phyloP scores from a whole-genome alignment of 129 eudicot genomes.

The Flaveria brownii region DNA sequence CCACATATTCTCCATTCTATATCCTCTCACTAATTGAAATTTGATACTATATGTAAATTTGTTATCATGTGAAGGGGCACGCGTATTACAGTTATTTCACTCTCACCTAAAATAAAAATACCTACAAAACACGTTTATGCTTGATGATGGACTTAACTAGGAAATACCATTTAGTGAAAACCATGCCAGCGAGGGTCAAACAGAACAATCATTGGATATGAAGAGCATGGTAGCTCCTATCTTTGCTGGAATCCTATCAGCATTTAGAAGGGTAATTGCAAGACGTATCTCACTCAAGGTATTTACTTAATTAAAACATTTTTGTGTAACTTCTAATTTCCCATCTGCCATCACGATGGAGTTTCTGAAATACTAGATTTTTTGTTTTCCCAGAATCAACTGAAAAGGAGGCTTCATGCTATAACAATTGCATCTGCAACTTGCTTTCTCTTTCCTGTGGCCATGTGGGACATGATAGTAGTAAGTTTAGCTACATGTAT shows the following conservation, averaged over 20 bases:
- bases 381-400: conserved; percentile 65
- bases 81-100: neutral
- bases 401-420: conserved; percentile 89
- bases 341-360: neutral
- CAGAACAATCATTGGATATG: conserved; percentile 55
- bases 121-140: neutral
- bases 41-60: neutral
- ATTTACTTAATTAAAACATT: neutral
- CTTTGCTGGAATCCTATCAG: conserved; percentile 94
- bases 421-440: conserved; percentile 88
- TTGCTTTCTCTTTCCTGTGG: conserved; percentile 92
- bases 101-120: neutral
- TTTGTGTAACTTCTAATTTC: neutral
- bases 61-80: neutral
- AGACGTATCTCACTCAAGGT: conserved; percentile 95
- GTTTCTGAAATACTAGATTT: conserved; percentile 17
- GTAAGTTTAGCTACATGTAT: conserved; percentile 48
- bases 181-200: conserved; percentile 45
- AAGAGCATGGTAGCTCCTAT: conserved; percentile 74
- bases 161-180: conserved; percentile 58
- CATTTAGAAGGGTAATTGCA: conserved; percentile 82
- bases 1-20: conserved; percentile 77
- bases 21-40: conserved; percentile 49
- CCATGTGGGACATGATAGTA: conserved; percentile 97
- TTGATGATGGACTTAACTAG: conserved; percentile 54